Evolutionary conservation across 2,329 filamentous ascomycete genomes (phyloP).

Genomic region (Paracamarosporium sp.): DNA sequence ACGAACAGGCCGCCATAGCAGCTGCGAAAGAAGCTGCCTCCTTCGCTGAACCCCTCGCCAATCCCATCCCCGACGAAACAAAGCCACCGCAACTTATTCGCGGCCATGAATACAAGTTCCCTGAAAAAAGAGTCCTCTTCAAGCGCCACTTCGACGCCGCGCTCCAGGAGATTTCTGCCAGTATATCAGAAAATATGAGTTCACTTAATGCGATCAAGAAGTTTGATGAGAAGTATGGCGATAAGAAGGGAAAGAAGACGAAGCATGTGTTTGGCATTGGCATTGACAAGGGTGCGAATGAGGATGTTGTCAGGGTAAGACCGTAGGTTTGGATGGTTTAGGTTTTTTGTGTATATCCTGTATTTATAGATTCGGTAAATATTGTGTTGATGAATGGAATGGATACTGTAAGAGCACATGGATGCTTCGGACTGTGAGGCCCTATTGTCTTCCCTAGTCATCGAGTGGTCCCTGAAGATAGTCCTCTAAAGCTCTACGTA

Average conservation of each 20-base stretch:
- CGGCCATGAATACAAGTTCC: constrained; percentile 63
- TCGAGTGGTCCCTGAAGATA: too few relatives aligned
- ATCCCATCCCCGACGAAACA: neutral
- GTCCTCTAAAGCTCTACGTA: too few relatives aligned
- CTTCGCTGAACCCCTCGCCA: constrained; percentile 4
- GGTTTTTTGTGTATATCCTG: neutral
- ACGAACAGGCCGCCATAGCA: constrained; percentile 46
- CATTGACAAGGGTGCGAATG: constrained; percentile 34
- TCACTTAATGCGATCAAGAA: constrained; percentile 85
- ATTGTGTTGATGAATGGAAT: neutral
- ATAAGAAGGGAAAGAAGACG: constrained; percentile 71
- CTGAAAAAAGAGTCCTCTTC: constrained; percentile 70
- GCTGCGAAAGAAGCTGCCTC: constrained; percentile 24
- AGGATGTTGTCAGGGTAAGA: constrained; percentile 42
- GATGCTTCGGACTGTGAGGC: too few relatives aligned
- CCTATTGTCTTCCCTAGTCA: too few relatives aligned
- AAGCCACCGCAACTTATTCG: constrained; percentile 29
- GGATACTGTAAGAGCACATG: too few relatives aligned
- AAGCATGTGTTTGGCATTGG: constrained; percentile 64
- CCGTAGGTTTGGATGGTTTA: constrained; percentile 8
- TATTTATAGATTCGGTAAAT: neutral
- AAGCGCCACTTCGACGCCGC: constrained; percentile 82
- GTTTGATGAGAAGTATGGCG: constrained; percentile 95
- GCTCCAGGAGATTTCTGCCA: constrained; percentile 86
- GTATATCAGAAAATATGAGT: constrained; percentile 92